Percentiles rank a stretch among this genome's conserved stretches.
These are phyloP conservation scores for Alternaria sp. DNA, from an alignment of 2,329 filamentous ascomycete species.

Conservation along the genomic window DNA sequence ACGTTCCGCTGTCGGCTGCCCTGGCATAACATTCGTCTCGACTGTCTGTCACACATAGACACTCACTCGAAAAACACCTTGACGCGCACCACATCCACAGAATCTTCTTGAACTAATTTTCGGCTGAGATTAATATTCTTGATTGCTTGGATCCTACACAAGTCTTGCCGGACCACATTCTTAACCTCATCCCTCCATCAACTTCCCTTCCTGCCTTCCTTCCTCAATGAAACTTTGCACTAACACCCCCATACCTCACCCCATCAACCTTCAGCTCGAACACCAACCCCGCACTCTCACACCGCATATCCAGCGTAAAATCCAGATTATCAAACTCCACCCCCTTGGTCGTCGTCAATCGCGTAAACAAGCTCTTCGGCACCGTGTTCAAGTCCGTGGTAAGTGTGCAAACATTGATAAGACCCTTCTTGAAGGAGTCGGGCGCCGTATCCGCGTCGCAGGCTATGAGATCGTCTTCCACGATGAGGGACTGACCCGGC, in stretches of 20 bases:
- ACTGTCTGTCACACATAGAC: too few species aligned
- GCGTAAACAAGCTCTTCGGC: slow-evolving; percentile 74
- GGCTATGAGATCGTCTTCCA: slow-evolving; percentile 81
- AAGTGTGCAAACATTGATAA: slow-evolving; percentile 78
- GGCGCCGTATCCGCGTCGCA: slow-evolving; percentile 74
- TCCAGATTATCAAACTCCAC: slow-evolving; percentile 84
- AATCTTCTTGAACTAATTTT: not conserved
- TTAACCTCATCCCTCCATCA: not conserved
- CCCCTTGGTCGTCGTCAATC: slow-evolving; percentile 77
- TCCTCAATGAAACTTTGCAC: slow-evolving; percentile 77
- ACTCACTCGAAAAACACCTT: not conserved
- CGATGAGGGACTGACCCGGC: slow-evolving; percentile 75
- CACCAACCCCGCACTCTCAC: slow-evolving; percentile 76
- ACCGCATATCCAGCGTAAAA: slow-evolving; percentile 83
- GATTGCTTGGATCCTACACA: not conserved
- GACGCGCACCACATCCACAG: not conserved
- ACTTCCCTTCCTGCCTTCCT: not conserved
- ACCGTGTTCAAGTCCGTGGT: slow-evolving; percentile 82
- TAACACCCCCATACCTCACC: slow-evolving; percentile 76
- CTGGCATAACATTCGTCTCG: not conserved
- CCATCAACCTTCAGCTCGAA: slow-evolving; percentile 83
- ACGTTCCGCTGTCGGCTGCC: not conserved
- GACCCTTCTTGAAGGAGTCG: slow-evolving; percentile 53
- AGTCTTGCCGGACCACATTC: not conserved
- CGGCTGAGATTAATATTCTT: not conserved